Percentiles rank a stretch among this genome's conserved stretches.
Conservation (phyloP, 805 yeast species). For the Saturnispora hagleri region DNA sequence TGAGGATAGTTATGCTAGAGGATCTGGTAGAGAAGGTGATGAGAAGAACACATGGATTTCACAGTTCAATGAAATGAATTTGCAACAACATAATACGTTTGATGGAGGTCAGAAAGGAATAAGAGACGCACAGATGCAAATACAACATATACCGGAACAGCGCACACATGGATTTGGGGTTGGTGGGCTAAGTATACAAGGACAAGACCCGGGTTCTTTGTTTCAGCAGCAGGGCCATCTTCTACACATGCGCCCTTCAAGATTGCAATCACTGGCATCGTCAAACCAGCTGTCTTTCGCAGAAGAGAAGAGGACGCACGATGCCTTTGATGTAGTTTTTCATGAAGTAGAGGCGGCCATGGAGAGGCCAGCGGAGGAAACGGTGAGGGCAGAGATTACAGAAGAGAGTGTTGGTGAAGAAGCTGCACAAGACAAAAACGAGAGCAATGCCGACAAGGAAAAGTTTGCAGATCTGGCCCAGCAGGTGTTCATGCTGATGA, state of each 20-base stretch:
- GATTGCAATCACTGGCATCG: neutral
- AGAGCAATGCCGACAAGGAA: slow-evolving; percentile 17
- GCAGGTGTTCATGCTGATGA: slow-evolving; percentile 32
- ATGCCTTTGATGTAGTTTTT: neutral
- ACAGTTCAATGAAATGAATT: slow-evolving; percentile 4
- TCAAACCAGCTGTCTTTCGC: slow-evolving; percentile 8
- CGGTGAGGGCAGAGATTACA: neutral
- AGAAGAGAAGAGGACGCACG: slow-evolving; percentile 17
- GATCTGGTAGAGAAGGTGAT: neutral
- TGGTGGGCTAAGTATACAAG: neutral
- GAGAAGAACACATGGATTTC: neutral
- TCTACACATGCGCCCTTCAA: neutral
- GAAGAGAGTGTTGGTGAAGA: neutral
- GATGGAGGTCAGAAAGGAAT: neutral
- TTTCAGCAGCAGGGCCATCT: slow-evolving; percentile 2
- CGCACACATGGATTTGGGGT: neutral
- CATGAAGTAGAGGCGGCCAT: neutral
- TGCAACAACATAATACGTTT: neutral
- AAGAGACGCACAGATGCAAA: neutral
- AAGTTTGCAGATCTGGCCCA: slow-evolving; percentile 33
- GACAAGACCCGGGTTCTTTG: slow-evolving; percentile 6
- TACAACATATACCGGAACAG: neutral
- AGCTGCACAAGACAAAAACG: neutral
- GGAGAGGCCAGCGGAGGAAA: neutral
- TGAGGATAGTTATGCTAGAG: neutral